These are phyloP conservation scores for Aspergillus sp. DNA, from an alignment of 2,329 filamentous ascomycete species.

Conservation along the genomic window DNA sequence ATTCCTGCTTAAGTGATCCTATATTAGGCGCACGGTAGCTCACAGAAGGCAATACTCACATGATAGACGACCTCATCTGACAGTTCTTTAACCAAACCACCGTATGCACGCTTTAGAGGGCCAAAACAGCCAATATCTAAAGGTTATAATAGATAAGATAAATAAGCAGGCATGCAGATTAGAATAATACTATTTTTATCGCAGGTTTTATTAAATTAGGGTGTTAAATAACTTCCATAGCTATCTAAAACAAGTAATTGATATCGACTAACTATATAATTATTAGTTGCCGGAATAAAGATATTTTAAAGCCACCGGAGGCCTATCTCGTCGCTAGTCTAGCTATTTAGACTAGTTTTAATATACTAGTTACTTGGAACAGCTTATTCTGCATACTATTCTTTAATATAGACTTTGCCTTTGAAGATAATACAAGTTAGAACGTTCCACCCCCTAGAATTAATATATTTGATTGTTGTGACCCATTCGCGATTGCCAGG, in stretches of 20 bases:
- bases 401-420: conserved; percentile 5
- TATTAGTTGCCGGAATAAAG: neutral
- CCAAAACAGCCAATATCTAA: neutral
- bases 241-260: neutral
- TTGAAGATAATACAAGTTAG: conserved; percentile 7
- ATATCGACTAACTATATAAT: neutral
- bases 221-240: conserved; percentile 4
- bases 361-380: neutral
- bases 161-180: neutral
- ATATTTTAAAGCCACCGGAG: neutral
- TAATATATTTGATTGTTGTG: neutral
- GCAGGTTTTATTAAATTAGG: neutral
- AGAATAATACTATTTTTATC: conserved; percentile 1
- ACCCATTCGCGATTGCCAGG: neutral
- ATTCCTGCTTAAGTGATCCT: no score
- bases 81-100: neutral
- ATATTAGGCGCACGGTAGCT: no score
- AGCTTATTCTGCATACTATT: neutral
- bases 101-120: neutral
- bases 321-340: neutral
- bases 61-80: no score
- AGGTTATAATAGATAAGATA: neutral
- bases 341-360: neutral
- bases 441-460: neutral
- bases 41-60: no score